Base-by-base conservation (phyloP, 352 stramenopile genomes). In the Thraustotheca clavata region DNA sequence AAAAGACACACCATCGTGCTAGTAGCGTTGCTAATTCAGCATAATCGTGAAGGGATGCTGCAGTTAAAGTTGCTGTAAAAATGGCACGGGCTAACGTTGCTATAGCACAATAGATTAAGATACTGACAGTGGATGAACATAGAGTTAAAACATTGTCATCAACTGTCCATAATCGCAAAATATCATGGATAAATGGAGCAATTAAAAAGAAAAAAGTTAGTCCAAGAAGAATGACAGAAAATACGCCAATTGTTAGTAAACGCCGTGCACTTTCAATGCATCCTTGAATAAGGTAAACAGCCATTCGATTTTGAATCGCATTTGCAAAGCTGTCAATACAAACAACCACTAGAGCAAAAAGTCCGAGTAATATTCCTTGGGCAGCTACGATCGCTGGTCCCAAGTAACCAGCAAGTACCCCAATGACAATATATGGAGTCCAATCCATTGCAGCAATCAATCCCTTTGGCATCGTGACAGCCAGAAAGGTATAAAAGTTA, bases 61-160 rank as follows among this genome's bases (percentile, higher is more conserved):
- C 57, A 5, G 43, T 39, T 29, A 65, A 29, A 24, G n/a, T n/a
- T 16, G 27, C 57, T n/a, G 36, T 54, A 33, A 65, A 34, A 18
- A 65, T n/a, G 38, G 47, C 46, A 16, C 57, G 57, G 38, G 20
- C 35, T 7, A 50, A 41, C 26, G 57, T 43, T 7, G 47, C 31
- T 16, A 54, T 11, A 14, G 29, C 47, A 33, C 57, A 26, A 12
- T 20, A 7, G 4, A 49, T 11, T 46, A 65, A 65, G 29, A 43
- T 33, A 14, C 16, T 4, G 26, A 40, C 20, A 4, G 40, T 46
- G 3, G 38, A 29, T n/a, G 12, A 5, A 33, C 38, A 20, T 12
- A 65, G 29, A 6, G 8, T 35, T 1, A 18, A 12, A 9, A 65
- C 27, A 11, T 22, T 26, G 7, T 24, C 38, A 32, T 65, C 57